Base-by-base conservation (phyloP, 352 stramenopile genomes). In the Globisporangium recalcitrans region DNA sequence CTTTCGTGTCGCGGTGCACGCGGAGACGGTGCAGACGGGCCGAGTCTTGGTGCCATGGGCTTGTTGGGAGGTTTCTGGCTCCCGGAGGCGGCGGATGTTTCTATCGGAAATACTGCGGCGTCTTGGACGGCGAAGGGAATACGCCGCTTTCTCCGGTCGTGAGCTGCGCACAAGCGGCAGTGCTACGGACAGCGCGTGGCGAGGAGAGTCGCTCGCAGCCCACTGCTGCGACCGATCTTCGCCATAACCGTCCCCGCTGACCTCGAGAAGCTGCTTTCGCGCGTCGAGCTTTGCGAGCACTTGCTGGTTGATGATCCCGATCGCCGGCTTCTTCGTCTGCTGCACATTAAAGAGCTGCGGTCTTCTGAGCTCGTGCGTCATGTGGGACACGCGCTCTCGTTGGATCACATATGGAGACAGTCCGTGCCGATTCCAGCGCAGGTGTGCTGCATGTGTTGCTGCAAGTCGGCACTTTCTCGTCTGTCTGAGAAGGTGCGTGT, bases 61-160 rank as follows among this genome's bases (percentile, higher is more conserved):
- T 70, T 67, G 42, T 46, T 63, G 24, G 49, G 62, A 0, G 40
- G 60, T 44, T 55, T 72, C 4, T 60, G 21, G 16, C 38, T 21
- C 13, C 47, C 53, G 51, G 52, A 27, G 40, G 26, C 29, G 52
- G 40, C 10, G 76, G 66, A 3, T 64, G 71, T 32, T 84, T 87
- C 80, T 77, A 90, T 21, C 78, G 73, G 57, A 88, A 90, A 60
- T 90, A 90, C 53, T 78, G 67, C 0, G 78, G 80, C 0, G 78
- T 88, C 29, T 77, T 74, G 6, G 76, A 72, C 10, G 80, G 78
- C 1, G 53, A 71, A 10, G 73, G 63, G 1, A 47, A 63, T 85
- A 88, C 4, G 40, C 29, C 6, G 32, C 44, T 48, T 82, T 88
- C 26, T 79, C 61, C 0, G 68, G 63, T 1, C 76, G 67, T 2